phyloP scores from a whole-genome alignment of 306 rosid genomes.

The Chamaecrista fasciculata region DNA sequence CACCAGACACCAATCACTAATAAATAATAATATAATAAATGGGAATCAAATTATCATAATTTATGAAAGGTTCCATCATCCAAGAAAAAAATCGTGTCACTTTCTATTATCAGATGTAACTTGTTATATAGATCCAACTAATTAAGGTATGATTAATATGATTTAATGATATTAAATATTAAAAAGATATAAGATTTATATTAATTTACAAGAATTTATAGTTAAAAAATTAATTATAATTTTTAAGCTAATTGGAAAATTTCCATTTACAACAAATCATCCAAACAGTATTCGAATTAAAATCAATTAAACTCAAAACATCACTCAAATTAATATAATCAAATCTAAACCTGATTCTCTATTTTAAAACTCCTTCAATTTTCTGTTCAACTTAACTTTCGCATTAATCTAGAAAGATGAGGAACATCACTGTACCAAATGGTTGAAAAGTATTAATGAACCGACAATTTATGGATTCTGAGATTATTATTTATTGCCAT shows the following conservation, averaged over 20 bases:
- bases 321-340: too few relatives aligned
- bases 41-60: constrained; percentile 4
- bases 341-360: not conserved
- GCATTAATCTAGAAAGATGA: not conserved
- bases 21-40: not conserved
- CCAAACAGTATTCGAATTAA: too few relatives aligned
- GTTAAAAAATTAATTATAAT: too few relatives aligned
- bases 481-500: not conserved
- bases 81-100: not conserved
- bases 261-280: too few relatives aligned
- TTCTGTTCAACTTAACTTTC: not conserved
- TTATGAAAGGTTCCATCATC: constrained; percentile 6
- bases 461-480: not conserved
- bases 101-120: too few relatives aligned
- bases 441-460: not conserved
- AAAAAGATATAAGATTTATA: too few relatives aligned
- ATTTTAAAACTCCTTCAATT: not conserved
- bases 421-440: constrained; percentile 1
- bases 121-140: too few relatives aligned
- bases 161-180: too few relatives aligned
- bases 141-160: too few relatives aligned
- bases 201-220: too few relatives aligned
- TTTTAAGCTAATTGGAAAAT: too few relatives aligned
- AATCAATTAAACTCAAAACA: too few relatives aligned
- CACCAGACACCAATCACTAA: not conserved